Evolutionary conservation across 75 land plant genomes (phyloP), one percentile per base, ranked within the genome.

Genomic region (Picea glauca): DNA sequence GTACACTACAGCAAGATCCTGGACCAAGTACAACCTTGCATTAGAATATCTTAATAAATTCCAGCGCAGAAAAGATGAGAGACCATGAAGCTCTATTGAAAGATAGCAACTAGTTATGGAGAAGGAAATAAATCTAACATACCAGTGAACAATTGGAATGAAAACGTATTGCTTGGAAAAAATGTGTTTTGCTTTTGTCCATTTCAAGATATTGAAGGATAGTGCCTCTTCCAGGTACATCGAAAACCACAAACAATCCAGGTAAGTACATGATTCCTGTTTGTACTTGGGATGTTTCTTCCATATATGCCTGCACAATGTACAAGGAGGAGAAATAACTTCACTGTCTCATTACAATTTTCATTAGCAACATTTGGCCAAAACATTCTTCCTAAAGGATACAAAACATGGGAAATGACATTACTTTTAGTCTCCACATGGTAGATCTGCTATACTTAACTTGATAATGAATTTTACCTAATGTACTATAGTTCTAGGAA

Each of bases 141-240:
- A 90, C 92, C 92, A 90, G 60, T 74, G 72, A 77, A 88, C 84
- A 62, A 90, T 88, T 31, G 92, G 92, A 77, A 90, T 87, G 46
- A 90, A 79, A 63, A 88, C 86, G 70, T 90, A 88, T 75, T 76
- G 86, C 70, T 75, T 81, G 57, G 90, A 80, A 32, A 88, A 88
- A 31, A 90, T 88, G 1, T 72, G 33, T 66, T 85, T 88, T 67
- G 59, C 76, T 81, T 88, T 83, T 9, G 84, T 88, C 92, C 92
- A 90, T 58, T 13, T 38, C 23, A 90, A 57, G 31, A 88, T 87
- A 79, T 85, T 90, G 23, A 35, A 32, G 61, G 58, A 85, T 46
- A 13, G 26, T 0, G 56, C 56, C 73, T 33, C 77, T 33, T 87
- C 76, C 54, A 40, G 40, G 57, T 90, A 90, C 81, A 88, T 54